These are phyloP conservation scores for Zymoseptoria ardabiliae DNA, from an alignment of 2,329 filamentous ascomycete genomes.

Conservation along the genomic window DNA sequence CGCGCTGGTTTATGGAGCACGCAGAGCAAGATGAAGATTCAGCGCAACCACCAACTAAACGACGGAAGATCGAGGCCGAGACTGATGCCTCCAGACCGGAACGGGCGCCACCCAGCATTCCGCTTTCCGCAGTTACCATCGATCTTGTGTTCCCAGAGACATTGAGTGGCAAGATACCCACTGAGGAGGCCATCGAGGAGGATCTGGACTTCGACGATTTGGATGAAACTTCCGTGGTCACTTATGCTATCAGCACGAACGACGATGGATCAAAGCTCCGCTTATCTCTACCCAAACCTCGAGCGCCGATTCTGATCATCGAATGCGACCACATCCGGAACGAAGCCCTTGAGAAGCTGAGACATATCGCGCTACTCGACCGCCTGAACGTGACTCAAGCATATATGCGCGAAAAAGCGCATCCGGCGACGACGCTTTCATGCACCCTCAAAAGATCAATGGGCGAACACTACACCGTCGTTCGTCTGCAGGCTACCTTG, in stretches of 20 bases:
- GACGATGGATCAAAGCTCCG: conserved; percentile 12
- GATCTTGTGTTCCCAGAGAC: conserved; percentile 25
- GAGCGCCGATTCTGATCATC: conserved; percentile 19
- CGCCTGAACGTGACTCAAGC: conserved; percentile 5
- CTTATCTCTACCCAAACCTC: conserved; percentile 11
- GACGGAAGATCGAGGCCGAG: conserved; percentile 8
- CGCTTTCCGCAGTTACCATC: conserved; percentile 21
- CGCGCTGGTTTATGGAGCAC: conserved; percentile 26
- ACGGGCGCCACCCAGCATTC: conserved; percentile 11
- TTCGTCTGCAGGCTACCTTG: conserved; percentile 22
- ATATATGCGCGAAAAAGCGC: conserved; percentile 5
- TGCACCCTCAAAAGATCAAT: conserved; percentile 21
- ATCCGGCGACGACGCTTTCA: conserved; percentile 12
- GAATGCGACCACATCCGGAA: conserved; percentile 15
- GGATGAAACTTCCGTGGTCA: conserved; percentile 14
- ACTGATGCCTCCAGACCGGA: neutral
- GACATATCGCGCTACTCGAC: conserved; percentile 12
- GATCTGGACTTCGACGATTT: conserved; percentile 19
- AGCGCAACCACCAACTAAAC: conserved; percentile 20
- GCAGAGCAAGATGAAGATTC: conserved; percentile 5
- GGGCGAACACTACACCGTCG: conserved; percentile 19
- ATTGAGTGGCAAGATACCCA: conserved; percentile 4
- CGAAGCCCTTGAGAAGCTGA: conserved; percentile 10
- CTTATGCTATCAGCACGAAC: conserved; percentile 13
- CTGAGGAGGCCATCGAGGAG: conserved; percentile 6